Percentiles rank a stretch among this genome's conserved stretches.
These are phyloP conservation scores for Karstenula rhodostoma DNA, from an alignment of 2,329 filamentous ascomycete species.

Conservation along the genomic window DNA sequence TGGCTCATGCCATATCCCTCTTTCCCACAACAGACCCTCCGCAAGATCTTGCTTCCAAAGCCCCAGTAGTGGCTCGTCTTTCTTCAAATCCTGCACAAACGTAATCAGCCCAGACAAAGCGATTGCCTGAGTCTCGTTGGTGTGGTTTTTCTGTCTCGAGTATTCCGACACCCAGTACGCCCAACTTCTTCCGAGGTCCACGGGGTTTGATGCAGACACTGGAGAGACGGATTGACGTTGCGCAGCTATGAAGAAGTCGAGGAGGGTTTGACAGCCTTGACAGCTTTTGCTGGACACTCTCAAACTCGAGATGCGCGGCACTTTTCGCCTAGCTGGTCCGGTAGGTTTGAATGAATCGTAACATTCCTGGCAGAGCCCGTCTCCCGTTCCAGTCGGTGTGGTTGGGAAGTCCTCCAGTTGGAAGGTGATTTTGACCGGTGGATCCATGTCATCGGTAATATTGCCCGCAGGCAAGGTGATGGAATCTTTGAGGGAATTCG, in stretches of 20 bases:
- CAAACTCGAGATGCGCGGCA: conserved; percentile 8
- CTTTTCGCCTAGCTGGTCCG: neutral
- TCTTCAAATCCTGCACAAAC: conserved; percentile 10
- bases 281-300: conserved; percentile 7
- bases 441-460: neutral
- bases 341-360: conserved; percentile 5
- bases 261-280: conserved; percentile 5
- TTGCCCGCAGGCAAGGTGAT: neutral
- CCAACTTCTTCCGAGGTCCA: conserved; percentile 12
- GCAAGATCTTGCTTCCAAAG: conserved; percentile 12
- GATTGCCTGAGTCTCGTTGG: neutral
- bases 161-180: conserved; percentile 10
- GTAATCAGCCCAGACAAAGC: neutral
- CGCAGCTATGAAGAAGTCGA: conserved; percentile 8
- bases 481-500: neutral
- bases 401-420: conserved; percentile 5
- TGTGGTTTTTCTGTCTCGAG: neutral
- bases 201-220: conserved; percentile 7
- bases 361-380: conserved; percentile 10
- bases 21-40: conserved; percentile 12
- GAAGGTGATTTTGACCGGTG: conserved; percentile 7
- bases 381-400: conserved; percentile 3
- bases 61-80: conserved; percentile 11
- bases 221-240: neutral
- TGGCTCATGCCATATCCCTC: conserved; percentile 12